A percentile compares a stretch with the other conserved stretches of the same genome.
Evolutionary conservation across 345 rosid genomes (phyloP).

Genomic region (Lumnitzera racemosa): DNA sequence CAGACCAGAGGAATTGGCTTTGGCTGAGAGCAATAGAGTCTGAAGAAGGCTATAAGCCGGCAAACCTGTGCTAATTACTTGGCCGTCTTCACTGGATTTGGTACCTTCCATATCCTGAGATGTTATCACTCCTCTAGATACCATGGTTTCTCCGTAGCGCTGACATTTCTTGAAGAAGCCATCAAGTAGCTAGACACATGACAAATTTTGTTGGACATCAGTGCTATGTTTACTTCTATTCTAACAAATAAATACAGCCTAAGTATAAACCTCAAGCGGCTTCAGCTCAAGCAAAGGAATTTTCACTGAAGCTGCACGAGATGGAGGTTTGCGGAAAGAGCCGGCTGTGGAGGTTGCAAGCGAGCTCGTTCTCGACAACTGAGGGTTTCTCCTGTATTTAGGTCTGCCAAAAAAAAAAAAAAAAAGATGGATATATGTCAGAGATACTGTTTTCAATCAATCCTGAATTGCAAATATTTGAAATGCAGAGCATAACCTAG

Average conservation of each 20-base stretch:
- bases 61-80: constrained; percentile 69
- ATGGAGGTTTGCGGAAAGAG: constrained; percentile 42
- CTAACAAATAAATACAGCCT: not conserved
- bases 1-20: constrained; percentile 44
- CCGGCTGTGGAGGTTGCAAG: constrained; percentile 32
- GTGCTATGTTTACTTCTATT: no score
- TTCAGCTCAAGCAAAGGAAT: constrained; percentile 52
- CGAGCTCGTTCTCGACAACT: constrained; percentile 25
- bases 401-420: constrained; percentile 37
- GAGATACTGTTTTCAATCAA: not conserved
- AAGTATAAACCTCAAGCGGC: constrained; percentile 57
- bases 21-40: constrained; percentile 30
- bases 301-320: constrained; percentile 45
- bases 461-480: constrained; percentile 1
- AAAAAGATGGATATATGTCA: not conserved
- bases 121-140: constrained; percentile 67
- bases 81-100: constrained; percentile 50
- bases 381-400: constrained; percentile 30
- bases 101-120: constrained; percentile 73
- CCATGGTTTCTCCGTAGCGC: constrained; percentile 49
- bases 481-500: constrained; percentile 39
- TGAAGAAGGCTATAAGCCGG: constrained; percentile 71
- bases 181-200: constrained; percentile 50
- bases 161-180: constrained; percentile 54
- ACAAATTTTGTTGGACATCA: not conserved